These are phyloP conservation scores for Chrysopogon serrulatus DNA, from an alignment of 176 grass and related monocot genomes.

Conservation along the genomic window DNA sequence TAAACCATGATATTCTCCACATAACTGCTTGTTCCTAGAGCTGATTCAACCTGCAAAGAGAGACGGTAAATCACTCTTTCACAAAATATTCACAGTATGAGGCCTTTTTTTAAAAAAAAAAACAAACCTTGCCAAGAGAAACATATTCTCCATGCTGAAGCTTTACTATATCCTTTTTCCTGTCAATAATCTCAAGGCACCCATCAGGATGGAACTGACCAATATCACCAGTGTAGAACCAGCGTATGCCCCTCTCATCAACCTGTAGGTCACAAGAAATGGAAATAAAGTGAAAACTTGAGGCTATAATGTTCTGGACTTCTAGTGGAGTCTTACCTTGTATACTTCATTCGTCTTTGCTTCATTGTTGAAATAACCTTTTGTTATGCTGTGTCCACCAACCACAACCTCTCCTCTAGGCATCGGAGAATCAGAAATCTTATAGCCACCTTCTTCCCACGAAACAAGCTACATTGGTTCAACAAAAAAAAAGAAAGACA, in stretches of 20 bases:
- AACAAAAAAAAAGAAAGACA: background rate
- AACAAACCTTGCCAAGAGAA: slow-evolving; percentile 82
- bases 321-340: slow-evolving; percentile 37
- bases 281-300: background rate
- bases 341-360: slow-evolving; percentile 81
- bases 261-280: slow-evolving; percentile 31
- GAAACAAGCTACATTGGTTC: slow-evolving; percentile 58
- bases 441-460: slow-evolving; percentile 85
- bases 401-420: slow-evolving; percentile 76
- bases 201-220: slow-evolving; percentile 89
- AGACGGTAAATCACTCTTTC: background rate
- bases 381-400: slow-evolving; percentile 69
- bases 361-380: slow-evolving; percentile 85
- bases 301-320: background rate
- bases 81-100: slow-evolving; percentile 13
- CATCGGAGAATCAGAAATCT: slow-evolving; percentile 71
- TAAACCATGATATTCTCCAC: slow-evolving; percentile 88
- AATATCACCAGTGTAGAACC: slow-evolving; percentile 94
- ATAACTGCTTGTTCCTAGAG: slow-evolving; percentile 58
- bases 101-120: background rate
- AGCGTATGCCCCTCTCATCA: slow-evolving; percentile 63
- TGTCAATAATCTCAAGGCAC: slow-evolving; percentile 80
- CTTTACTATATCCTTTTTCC: slow-evolving; percentile 96
- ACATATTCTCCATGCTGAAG: slow-evolving; percentile 94
- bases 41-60: slow-evolving; percentile 66